Evolutionary conservation across 2,329 filamentous ascomycete species (phyloP).

Genomic region (Raffaelea ambrosiae): DNA sequence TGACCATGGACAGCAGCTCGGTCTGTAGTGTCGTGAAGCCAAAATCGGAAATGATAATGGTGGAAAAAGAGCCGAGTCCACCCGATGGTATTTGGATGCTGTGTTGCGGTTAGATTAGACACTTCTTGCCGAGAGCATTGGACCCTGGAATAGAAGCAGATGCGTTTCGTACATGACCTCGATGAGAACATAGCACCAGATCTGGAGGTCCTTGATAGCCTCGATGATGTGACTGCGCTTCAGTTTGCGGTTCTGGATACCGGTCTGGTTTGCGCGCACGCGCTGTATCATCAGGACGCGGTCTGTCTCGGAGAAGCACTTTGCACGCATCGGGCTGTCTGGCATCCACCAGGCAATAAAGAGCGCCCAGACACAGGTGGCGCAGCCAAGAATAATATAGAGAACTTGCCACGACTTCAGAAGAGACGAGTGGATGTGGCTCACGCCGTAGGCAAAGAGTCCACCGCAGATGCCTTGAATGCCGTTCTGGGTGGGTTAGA

Average conservation of each 20-base stretch:
- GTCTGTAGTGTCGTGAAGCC: conserved; percentile 58
- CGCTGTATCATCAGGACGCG: conserved; percentile 55
- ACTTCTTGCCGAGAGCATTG: too few relatives aligned
- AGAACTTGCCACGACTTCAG: conserved; percentile 60
- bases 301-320: conserved; percentile 57
- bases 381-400: conserved; percentile 54
- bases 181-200: conserved; percentile 57
- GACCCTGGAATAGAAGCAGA: too few relatives aligned
- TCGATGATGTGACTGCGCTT: conserved; percentile 37
- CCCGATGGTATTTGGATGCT: conserved; percentile 60
- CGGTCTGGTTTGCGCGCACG: conserved; percentile 50
- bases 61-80: conserved; percentile 64
- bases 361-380: conserved; percentile 53
- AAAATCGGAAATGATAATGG: conserved; percentile 63
- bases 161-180: too few relatives aligned
- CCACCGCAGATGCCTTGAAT: neutral
- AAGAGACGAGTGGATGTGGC: conserved; percentile 35
- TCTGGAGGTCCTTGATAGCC: conserved; percentile 55
- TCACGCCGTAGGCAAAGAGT: neutral
- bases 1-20: conserved; percentile 65
- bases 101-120: too few relatives aligned
- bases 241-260: conserved; percentile 44
- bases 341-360: conserved; percentile 57
- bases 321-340: conserved; percentile 62
- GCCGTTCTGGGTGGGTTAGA: neutral